These are phyloP conservation scores for Beauveria sp. DNA, from an alignment of 2,329 filamentous ascomycete genomes.

Conservation along the genomic window DNA sequence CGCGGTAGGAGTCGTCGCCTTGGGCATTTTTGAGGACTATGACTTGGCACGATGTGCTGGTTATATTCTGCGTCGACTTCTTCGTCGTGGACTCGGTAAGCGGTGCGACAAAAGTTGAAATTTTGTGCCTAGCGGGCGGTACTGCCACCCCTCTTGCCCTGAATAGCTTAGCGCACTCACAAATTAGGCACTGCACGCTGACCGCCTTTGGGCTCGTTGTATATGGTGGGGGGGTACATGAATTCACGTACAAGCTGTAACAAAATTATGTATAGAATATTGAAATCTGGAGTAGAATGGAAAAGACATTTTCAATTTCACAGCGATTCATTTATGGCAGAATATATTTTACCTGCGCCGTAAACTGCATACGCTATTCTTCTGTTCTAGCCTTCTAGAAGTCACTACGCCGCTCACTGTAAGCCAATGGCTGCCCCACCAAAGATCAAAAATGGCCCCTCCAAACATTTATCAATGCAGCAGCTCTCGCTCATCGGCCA, in stretches of 20 bases:
- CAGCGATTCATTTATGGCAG: no score
- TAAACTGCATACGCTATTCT: not conserved
- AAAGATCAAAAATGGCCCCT: slow-evolving; percentile 10
- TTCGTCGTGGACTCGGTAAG: slow-evolving; percentile 1
- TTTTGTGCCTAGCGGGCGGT: slow-evolving; percentile 16
- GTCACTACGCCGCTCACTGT: not conserved
- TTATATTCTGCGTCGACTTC: not conserved
- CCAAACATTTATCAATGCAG: slow-evolving; percentile 6
- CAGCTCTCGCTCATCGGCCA: not conserved
- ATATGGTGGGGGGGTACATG: not conserved
- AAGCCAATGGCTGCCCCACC: slow-evolving; percentile 5
- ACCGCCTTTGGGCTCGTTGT: slow-evolving; percentile 23
- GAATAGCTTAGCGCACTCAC: slow-evolving; percentile 20
- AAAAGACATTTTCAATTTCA: no score
- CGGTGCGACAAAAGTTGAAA: slow-evolving; percentile 13
- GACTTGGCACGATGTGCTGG: not conserved
- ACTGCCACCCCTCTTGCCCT: slow-evolving; percentile 29
- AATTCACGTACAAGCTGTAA: not conserved
- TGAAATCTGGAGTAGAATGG: not conserved
- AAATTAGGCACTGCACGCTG: slow-evolving; percentile 14
- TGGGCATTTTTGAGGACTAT: slow-evolving; percentile 59
- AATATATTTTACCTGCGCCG: not conserved
- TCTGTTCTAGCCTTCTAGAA: slow-evolving; percentile 5
- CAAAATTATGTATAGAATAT: not conserved
- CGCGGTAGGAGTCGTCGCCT: slow-evolving; percentile 56